Percentiles rank a stretch among this genome's conserved stretches.
These are phyloP conservation scores for Raddia distichophylla DNA, from an alignment of 176 grass and related monocot species.

Conservation along the genomic window DNA sequence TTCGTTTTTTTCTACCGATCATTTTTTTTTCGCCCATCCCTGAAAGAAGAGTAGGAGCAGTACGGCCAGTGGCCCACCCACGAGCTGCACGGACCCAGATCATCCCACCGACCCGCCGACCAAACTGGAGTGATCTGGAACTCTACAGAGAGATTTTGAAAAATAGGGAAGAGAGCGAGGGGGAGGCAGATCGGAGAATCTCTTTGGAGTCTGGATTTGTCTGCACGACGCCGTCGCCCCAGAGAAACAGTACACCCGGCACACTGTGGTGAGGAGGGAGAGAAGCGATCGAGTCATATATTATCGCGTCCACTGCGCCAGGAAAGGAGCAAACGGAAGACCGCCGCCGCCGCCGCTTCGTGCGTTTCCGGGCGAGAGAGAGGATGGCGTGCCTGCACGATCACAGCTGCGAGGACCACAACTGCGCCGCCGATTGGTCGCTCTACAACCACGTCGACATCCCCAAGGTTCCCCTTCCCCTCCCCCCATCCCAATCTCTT, in stretches of 20 bases:
- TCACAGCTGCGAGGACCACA: slow-evolving; percentile 96
- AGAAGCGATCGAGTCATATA: not conserved
- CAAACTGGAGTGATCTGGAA: slow-evolving; percentile 3
- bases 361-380: not conserved
- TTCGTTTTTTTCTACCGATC: too few species aligned
- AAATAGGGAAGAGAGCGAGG: not conserved
- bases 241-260: too few species aligned
- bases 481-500: not conserved
- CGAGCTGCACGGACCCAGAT: not conserved
- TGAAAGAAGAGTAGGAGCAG: too few species aligned
- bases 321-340: slow-evolving; percentile 17
- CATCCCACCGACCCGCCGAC: not conserved
- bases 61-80: not conserved
- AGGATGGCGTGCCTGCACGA: slow-evolving; percentile 90
- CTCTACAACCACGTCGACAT: slow-evolving; percentile 93
- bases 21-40: too few species aligned
- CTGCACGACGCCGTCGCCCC: slow-evolving; percentile 21
- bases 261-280: not conserved
- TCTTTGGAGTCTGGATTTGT: slow-evolving; percentile 20
- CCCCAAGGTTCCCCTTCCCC: slow-evolving; percentile 56
- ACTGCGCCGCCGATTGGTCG: slow-evolving; percentile 96
- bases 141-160: not conserved
- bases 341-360: slow-evolving; percentile 20
- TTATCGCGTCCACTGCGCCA: not conserved
- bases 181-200: not conserved